These are phyloP conservation scores for Plasmodium cynomolgi DNA, from an alignment of 169 alveolate genomes.

Conservation along the genomic window DNA sequence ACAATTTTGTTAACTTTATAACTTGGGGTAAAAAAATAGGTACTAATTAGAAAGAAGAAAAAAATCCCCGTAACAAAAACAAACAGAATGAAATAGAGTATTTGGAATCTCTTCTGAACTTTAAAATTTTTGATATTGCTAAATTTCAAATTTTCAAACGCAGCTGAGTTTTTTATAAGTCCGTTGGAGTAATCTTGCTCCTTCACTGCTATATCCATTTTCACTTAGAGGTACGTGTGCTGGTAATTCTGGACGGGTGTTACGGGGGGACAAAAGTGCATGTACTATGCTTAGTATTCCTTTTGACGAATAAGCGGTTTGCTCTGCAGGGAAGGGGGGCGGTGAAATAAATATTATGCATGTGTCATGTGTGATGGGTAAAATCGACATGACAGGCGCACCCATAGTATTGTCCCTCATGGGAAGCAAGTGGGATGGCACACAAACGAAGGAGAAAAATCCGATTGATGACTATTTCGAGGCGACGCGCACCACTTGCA, in stretches of 20 bases:
- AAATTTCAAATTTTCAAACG: constrained; percentile 33
- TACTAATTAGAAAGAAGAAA: constrained; percentile 26
- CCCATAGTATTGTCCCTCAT: neutral
- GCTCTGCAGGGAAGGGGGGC: neutral
- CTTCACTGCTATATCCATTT: constrained; percentile 44
- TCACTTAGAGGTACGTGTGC: neutral
- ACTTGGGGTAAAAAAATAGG: neutral
- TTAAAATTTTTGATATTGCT: constrained; percentile 33
- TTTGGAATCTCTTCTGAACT: constrained; percentile 51
- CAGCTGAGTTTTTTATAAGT: constrained; percentile 26
- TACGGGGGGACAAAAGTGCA: neutral
- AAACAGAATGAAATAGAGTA: constrained; percentile 28
- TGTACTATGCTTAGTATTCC: neutral
- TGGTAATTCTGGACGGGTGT: neutral
- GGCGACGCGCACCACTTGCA: neutral
- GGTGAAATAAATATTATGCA: neutral
- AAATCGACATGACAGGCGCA: neutral
- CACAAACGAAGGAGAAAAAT: neutral
- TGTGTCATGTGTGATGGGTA: neutral
- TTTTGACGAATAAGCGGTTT: neutral
- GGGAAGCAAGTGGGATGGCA: neutral
- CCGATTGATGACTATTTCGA: neutral
- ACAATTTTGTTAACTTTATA: constrained; percentile 9
- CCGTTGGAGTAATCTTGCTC: constrained; percentile 30
- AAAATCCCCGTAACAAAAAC: constrained; percentile 24